Evolutionary conservation across 163 green algal genomes (phyloP), one percentile per base, ranked within the genome.

Genomic region (Volvox carteri): DNA sequence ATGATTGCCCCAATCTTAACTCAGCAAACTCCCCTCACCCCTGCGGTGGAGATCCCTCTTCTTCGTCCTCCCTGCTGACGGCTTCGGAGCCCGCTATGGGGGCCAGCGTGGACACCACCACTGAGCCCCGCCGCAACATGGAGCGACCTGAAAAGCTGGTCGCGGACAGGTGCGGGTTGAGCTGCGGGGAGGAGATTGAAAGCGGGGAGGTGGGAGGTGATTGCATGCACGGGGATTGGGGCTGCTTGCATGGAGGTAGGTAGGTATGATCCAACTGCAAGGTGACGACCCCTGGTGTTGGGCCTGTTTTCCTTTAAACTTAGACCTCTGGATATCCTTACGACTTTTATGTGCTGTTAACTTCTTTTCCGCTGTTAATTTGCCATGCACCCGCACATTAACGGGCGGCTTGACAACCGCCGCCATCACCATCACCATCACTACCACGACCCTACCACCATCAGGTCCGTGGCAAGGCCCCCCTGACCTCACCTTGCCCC

Each of bases 401-500:
- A n/a, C n/a, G n/a, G n/a, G n/a, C n/a, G n/a, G n/a, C n/a, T n/a
- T n/a, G n/a, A n/a, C n/a, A n/a, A n/a, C n/a, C n/a, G n/a, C n/a
- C n/a, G n/a, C n/a, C n/a, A n/a, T n/a, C n/a, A n/a, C n/a, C n/a
- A n/a, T n/a, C n/a, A n/a, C n/a, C n/a, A n/a, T n/a, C n/a, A n/a
- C n/a, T n/a, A n/a, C n/a, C n/a, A n/a, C n/a, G n/a, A n/a, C n/a
- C n/a, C n/a, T n/a, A n/a, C n/a, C n/a, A n/a, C n/a, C n/a, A n/a
- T n/a, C n/a, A n/a, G n/a, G n/a, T n/a, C n/a, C n/a, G n/a, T n/a
- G n/a, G n/a, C n/a, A n/a, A n/a, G n/a, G n/a, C n/a, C n/a, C n/a
- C n/a, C n/a, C n/a, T n/a, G n/a, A 65, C 54, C 54, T 65, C 76
- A 85, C 77, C 77, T 85, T 73, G 35, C 77, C n/a, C n/a, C 75